Evolutionary conservation across 805 yeast species (phyloP).

Genomic region (Metschnikowia rubicola): DNA sequence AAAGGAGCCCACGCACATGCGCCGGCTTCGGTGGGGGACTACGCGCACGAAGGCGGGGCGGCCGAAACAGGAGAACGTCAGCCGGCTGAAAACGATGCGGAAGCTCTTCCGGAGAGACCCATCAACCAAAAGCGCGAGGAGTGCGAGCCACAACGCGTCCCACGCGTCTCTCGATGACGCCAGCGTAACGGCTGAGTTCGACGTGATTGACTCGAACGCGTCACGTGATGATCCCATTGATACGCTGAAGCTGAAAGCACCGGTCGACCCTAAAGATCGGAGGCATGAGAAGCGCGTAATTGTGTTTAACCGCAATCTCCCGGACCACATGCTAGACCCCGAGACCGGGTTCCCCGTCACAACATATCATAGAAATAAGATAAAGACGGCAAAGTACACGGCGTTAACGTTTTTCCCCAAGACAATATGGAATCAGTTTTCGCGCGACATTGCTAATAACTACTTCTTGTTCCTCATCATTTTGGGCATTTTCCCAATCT

Average conservation of each 20-base stretch:
- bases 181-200: constrained; percentile 4
- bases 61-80: constrained; percentile 46
- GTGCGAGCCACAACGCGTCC: constrained; percentile 7
- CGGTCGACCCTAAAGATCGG: constrained; percentile 30
- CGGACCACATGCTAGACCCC: constrained; percentile 50
- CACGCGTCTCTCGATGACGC: constrained; percentile 5
- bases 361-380: constrained; percentile 51
- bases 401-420: constrained; percentile 56
- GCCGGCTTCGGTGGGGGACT: constrained; percentile 88
- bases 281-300: constrained; percentile 13
- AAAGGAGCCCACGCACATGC: constrained; percentile 47
- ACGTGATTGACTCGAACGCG: constrained; percentile 6
- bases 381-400: constrained; percentile 62
- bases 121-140: constrained; percentile 12
- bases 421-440: constrained; percentile 51
- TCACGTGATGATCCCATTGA: constrained; percentile 25
- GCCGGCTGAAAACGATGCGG: constrained; percentile 58
- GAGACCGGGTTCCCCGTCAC: constrained; percentile 28
- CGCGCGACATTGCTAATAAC: constrained; percentile 53
- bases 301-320: constrained; percentile 54
- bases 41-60: constrained; percentile 70
- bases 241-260: constrained; percentile 12
- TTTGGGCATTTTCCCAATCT: constrained; percentile 51
- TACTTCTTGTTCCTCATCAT: constrained; percentile 55
- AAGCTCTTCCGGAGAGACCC: constrained; percentile 28